Evolutionary conservation across 257 asterid species (phyloP).

Genomic region (Mentha longifolia): DNA sequence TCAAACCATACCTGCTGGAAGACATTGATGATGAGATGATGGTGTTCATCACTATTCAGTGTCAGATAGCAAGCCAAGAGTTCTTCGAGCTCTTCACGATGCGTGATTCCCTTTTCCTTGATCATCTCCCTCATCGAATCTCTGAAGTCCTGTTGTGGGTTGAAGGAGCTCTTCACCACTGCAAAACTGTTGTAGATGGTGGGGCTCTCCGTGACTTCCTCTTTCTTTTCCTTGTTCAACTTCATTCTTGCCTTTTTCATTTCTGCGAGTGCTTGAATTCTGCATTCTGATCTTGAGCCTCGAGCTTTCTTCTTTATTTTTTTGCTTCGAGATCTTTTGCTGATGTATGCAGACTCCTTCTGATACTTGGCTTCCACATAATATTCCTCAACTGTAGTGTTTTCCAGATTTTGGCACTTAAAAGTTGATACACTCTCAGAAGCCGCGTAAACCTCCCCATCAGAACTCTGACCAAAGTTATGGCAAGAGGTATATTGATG

Average conservation of each 20-base stretch:
- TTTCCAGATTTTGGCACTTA: constrained; percentile 29
- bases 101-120: constrained; percentile 50
- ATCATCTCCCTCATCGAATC: constrained; percentile 95
- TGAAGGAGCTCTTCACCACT: constrained; percentile 65
- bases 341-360: constrained; percentile 36
- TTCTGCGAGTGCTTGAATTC: constrained; percentile 58
- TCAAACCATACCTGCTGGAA: constrained; percentile 85
- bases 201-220: constrained; percentile 18
- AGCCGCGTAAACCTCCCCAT: constrained; percentile 2
- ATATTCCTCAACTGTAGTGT: constrained; percentile 25
- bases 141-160: constrained; percentile 75
- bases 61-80: constrained; percentile 88
- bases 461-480: background rate
- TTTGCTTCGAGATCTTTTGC: constrained; percentile 35
- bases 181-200: constrained; percentile 70
- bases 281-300: constrained; percentile 61
- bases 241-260: constrained; percentile 57
- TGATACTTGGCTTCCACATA: constrained; percentile 28
- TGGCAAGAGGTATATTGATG: background rate
- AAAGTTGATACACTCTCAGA: constrained; percentile 41
- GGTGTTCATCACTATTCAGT: constrained; percentile 65
- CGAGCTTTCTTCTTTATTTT: constrained; percentile 40
- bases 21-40: constrained; percentile 76
- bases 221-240: constrained; percentile 40
- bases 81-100: constrained; percentile 72